Base-by-base conservation (phyloP, 768 basidiomycete species). In the Pleurotus tuber-regium region DNA sequence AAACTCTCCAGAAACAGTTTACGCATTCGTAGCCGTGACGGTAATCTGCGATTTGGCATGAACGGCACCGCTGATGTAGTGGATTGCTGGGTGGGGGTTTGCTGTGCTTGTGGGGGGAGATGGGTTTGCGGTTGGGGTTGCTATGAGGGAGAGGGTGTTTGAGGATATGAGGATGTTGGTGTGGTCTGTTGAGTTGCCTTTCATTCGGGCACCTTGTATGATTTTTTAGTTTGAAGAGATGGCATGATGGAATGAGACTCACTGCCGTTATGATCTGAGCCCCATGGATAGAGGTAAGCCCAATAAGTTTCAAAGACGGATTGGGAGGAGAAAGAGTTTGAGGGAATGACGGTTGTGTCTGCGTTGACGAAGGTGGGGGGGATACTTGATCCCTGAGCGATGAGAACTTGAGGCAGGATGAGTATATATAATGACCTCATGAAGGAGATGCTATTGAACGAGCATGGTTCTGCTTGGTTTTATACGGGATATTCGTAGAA, bases 271-370 rank as follows among this genome's bases (percentile, higher is more conserved):
- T 75, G 74, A 42, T 75, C 73, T 26, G 71, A 70, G 4, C 74
- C 74, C 74, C 74, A 76, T 4, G 74, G 74, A 52, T 76, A 76
- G 21, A 75, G 62, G 54, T 76, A 75, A 19, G 62, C 62, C 72
- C 72, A 76, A 53, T 63, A 75, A 11, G 51, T 65, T 54, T 73
- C 72, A 23, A 76, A 66, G 4, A 61, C 61, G 3, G 72, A 60
- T 49, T 66, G 65, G 8, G 66, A 69, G n/a, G 65, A 68, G 56
- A 76, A 73, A 3, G 73, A 74, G 18, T 59, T 65, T 4, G 67
- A 60, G 1, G 74, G 74, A 16, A 76, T 74, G 36, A 72, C 69
- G 0, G 71, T 72, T 4, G 68, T 70, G 25, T 59, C 63, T 3
- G 68, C 66, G 40, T 54, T 52, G 21, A 56, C 38, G 40, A 53